A percentile compares a stretch with the other conserved stretches of the same genome.
Evolutionary conservation across 352 stramenopile species (phyloP).

Genomic region (Globisporangium sylvaticum): DNA sequence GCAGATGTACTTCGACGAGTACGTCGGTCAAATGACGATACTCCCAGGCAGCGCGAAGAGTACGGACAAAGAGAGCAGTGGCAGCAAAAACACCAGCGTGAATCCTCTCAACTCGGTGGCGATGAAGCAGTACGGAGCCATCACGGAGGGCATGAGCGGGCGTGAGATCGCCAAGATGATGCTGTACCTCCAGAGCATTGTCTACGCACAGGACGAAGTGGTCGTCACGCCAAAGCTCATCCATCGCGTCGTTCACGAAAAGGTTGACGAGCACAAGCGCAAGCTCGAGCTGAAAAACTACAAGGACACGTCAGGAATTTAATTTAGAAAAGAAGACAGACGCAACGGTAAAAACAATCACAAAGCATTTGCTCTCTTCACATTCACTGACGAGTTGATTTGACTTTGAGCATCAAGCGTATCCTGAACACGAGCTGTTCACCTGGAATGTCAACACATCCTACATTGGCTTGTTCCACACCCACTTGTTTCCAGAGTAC

Average conservation of each 20-base stretch:
- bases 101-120: constrained; percentile 16
- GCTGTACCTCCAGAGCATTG: constrained; percentile 80
- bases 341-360: not conserved
- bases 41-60: not conserved
- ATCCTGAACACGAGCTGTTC: no score
- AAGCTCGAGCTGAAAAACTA: constrained; percentile 49
- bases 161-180: constrained; percentile 88
- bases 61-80: not conserved
- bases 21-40: constrained; percentile 32
- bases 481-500: constrained; percentile 81
- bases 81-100: not conserved
- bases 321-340: not conserved
- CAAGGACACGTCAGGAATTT: constrained; percentile 12
- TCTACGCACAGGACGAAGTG: constrained; percentile 69
- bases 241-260: constrained; percentile 60
- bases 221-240: constrained; percentile 46
- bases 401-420: not conserved
- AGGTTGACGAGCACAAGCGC: constrained; percentile 69
- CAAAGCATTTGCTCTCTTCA: not conserved
- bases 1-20: constrained; percentile 70
- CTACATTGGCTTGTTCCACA: constrained; percentile 69
- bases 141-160: constrained; percentile 77
- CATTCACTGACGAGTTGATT: not conserved
- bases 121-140: constrained; percentile 42
- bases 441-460: not conserved